These are phyloP conservation scores for Diaporthe batatas DNA, from an alignment of 2,329 filamentous ascomycete genomes.

Conservation along the genomic window DNA sequence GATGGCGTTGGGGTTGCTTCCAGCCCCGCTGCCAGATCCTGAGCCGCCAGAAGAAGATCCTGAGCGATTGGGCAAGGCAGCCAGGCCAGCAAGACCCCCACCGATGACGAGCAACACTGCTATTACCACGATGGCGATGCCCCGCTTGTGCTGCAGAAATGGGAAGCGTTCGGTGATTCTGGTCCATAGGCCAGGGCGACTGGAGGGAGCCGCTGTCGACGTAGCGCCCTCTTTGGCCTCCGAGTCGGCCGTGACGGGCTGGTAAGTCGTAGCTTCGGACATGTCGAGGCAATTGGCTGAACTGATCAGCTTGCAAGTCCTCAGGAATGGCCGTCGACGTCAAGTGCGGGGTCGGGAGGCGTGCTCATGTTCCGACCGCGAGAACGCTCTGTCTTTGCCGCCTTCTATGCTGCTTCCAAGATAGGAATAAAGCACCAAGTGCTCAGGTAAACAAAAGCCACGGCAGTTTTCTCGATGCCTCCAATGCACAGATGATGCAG, in stretches of 20 bases:
- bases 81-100: slow-evolving; percentile 52
- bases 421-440: neutral
- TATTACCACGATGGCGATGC: slow-evolving; percentile 47
- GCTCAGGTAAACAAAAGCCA: slow-evolving; percentile 27
- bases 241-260: slow-evolving; percentile 11
- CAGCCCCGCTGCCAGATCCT: slow-evolving; percentile 23
- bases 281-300: slow-evolving; percentile 2
- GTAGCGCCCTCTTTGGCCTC: slow-evolving; percentile 41
- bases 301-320: neutral
- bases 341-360: slow-evolving; percentile 1
- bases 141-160: slow-evolving; percentile 50
- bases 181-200: slow-evolving; percentile 32
- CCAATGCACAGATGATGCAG: neutral
- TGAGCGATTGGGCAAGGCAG: slow-evolving; percentile 47
- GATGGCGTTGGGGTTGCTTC: slow-evolving; percentile 48
- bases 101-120: slow-evolving; percentile 52
- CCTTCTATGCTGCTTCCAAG: neutral
- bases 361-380: slow-evolving; percentile 25
- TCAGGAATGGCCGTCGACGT: slow-evolving; percentile 9
- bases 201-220: slow-evolving; percentile 2
- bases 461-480: neutral
- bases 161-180: slow-evolving; percentile 47
- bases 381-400: neutral
- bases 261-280: slow-evolving; percentile 30
- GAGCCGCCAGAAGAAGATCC: slow-evolving; percentile 4